Base-by-base conservation (phyloP, 805 yeast species). In the Lipomyces japonicus region DNA sequence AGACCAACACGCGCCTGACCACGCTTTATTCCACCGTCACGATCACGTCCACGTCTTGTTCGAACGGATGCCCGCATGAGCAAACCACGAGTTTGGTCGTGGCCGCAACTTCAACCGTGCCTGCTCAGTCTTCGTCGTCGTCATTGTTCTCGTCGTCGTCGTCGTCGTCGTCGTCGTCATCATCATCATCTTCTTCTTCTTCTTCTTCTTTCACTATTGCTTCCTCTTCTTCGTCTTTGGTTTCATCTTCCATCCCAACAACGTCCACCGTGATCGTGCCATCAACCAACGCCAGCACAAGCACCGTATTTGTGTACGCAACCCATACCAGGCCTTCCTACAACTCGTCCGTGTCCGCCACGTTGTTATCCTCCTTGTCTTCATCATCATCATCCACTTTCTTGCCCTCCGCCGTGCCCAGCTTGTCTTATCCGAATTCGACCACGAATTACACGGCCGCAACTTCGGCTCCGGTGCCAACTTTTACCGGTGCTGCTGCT, bases 1-100 rank as follows among this genome's bases (percentile, higher is more conserved):
- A 21, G 12, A 30, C 39, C 23, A 45, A 37, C 23, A 19, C 49
- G 28, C 42, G 51, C 21, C 46, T 51, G 24, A 21, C 51, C 22
- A 16, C 50, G n/a, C 39, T 45, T 23, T 23, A 32, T 23, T 14
- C 53, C 3, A 42, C 41, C 10, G 38, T 48, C 16, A n/a, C 40
- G 7, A 16, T 46, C 14, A 30, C 45, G n/a, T 23, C 34, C 23
- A 31, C 48, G 18, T 6, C 45, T 22, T n/a, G 34, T 24, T 12
- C 14, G 10, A 21, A 34, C 44, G 41, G 34, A 12, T 12, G 35
- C 22, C 4, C 44, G 21, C n/a, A 42, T 5, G 28, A 14, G 12
- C 16, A 10, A 18, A 16, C 7, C 19, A 6, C 19, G 7, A 18
- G 18, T 12, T 6, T 16, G n/a, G 6, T 18, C 23, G 6, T 7